A percentile compares a stretch with the other conserved stretches of the same genome.
phyloP scores from a whole-genome alignment of 2,329 filamentous ascomycete genomes.

The Reticulascus tulasneorum region DNA sequence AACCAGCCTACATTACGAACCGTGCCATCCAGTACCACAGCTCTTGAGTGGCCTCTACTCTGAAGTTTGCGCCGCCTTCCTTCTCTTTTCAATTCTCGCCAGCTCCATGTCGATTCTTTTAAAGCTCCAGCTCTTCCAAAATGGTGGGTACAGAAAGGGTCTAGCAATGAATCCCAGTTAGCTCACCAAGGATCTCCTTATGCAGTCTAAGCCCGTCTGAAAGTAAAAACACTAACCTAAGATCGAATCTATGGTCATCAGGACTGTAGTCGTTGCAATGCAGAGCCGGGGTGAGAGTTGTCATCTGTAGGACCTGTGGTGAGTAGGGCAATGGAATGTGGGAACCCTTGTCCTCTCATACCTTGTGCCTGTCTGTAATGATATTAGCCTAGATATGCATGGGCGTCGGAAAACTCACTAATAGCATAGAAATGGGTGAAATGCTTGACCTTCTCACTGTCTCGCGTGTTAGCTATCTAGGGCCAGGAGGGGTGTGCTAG shows the following conservation, averaged over 20 bases:
- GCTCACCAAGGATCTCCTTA: no score
- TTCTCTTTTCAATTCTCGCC: conserved; percentile 25
- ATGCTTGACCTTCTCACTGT: conserved; percentile 30
- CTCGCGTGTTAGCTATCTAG: background rate
- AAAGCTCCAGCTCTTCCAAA: conserved; percentile 31
- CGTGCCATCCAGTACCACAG: no score
- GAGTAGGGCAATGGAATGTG: no score
- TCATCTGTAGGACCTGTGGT: conserved; percentile 15
- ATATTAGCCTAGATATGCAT: no score
- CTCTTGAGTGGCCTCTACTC: conserved; percentile 1
- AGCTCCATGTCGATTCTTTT: conserved; percentile 35
- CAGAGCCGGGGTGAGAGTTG: conserved; percentile 12
- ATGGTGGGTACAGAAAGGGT: conserved; percentile 24
- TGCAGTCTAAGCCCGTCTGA: no score
- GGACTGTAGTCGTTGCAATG: conserved; percentile 16
- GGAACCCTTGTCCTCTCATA: background rate
- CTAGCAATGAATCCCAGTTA: conserved; percentile 19
- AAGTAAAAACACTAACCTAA: conserved; percentile 39
- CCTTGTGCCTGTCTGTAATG: background rate
- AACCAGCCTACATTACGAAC: no score
- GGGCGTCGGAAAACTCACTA: conserved; percentile 6
- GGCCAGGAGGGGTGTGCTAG: background rate
- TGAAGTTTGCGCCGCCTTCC: conserved; percentile 4
- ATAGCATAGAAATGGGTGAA: conserved; percentile 56
- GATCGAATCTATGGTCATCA: conserved; percentile 37